These are phyloP conservation scores for Lentinula aciculospora DNA, from an alignment of 768 basidiomycete genomes.

Conservation along the genomic window DNA sequence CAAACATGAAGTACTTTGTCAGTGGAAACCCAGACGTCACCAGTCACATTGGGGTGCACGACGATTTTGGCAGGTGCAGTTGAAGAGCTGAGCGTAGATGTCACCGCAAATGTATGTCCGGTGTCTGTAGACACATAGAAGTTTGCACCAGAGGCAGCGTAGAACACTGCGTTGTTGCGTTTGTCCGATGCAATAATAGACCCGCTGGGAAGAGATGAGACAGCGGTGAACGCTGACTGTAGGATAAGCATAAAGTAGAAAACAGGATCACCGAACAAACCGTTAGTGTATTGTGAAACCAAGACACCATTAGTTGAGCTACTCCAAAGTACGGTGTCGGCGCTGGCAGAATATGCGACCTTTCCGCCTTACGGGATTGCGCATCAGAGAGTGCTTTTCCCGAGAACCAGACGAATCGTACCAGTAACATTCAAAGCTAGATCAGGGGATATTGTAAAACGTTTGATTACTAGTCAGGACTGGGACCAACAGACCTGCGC, in stretches of 20 bases:
- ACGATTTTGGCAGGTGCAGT: slow-evolving; percentile 45
- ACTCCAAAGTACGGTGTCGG: slow-evolving; percentile 54
- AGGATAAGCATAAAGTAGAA: background rate
- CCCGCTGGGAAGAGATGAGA: slow-evolving; percentile 44
- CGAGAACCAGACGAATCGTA: background rate
- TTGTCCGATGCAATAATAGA: slow-evolving; percentile 63
- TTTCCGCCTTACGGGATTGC: slow-evolving; percentile 13
- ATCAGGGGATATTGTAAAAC: background rate
- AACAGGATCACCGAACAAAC: background rate
- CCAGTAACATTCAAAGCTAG: slow-evolving; percentile 31
- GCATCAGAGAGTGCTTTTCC: background rate
- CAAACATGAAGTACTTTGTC: slow-evolving; percentile 24
- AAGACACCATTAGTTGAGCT: slow-evolving; percentile 41
- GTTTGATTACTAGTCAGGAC: slow-evolving; percentile 2
- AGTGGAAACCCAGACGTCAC: slow-evolving; percentile 62
- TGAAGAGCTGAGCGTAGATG: slow-evolving; percentile 41
- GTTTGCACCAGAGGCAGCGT: slow-evolving; percentile 46
- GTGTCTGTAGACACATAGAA: slow-evolving; percentile 60
- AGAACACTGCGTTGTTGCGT: slow-evolving; percentile 49
- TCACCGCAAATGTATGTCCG: slow-evolving; percentile 44
- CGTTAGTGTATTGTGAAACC: slow-evolving; percentile 43
- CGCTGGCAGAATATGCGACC: slow-evolving; percentile 44
- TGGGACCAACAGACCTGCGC: slow-evolving; percentile 42
- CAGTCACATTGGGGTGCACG: slow-evolving; percentile 47
- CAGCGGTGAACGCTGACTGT: slow-evolving; percentile 34